Evolutionary conservation across 1,139 yeast species (phyloP).

Genomic region (Pichia inconspicua): DNA sequence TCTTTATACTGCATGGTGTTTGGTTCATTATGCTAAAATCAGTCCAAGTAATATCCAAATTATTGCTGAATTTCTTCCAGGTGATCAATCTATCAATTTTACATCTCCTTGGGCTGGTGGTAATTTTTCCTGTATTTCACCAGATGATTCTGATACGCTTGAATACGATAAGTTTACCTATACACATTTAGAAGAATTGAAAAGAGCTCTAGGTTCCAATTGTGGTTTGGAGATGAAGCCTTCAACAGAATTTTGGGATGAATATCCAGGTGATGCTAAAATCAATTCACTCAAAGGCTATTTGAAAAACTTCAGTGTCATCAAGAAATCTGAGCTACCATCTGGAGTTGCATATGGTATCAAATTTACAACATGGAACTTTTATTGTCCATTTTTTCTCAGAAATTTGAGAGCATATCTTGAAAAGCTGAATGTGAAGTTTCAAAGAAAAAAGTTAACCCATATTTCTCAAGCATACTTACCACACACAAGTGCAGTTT

Average conservation of each 20-base stretch:
- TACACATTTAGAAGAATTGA: conserved; percentile 37
- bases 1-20: conserved; percentile 51
- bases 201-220: conserved; percentile 38
- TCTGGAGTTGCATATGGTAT: conserved; percentile 46
- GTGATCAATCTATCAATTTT: conserved; percentile 61
- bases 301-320: conserved; percentile 35
- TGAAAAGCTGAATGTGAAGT: conserved; percentile 38
- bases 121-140: conserved; percentile 59
- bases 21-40: conserved; percentile 37
- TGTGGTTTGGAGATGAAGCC: conserved; percentile 50
- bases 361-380: conserved; percentile 51
- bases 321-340: conserved; percentile 34
- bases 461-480: conserved; percentile 50
- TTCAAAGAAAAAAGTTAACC: conserved; percentile 36
- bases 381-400: conserved; percentile 57
- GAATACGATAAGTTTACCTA: conserved; percentile 51
- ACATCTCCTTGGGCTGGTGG: conserved; percentile 85
- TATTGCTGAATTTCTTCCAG: conserved; percentile 60
- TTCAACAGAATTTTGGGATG: conserved; percentile 51
- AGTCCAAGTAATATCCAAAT: conserved; percentile 42
- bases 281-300: conserved; percentile 39
- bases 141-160: conserved; percentile 44
- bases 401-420: conserved; percentile 38
- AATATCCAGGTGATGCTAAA: conserved; percentile 36
- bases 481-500: conserved; percentile 37